Evolutionary conservation across 805 yeast species (phyloP).

Genomic region (Zygosaccharomyces gambellarensis): DNA sequence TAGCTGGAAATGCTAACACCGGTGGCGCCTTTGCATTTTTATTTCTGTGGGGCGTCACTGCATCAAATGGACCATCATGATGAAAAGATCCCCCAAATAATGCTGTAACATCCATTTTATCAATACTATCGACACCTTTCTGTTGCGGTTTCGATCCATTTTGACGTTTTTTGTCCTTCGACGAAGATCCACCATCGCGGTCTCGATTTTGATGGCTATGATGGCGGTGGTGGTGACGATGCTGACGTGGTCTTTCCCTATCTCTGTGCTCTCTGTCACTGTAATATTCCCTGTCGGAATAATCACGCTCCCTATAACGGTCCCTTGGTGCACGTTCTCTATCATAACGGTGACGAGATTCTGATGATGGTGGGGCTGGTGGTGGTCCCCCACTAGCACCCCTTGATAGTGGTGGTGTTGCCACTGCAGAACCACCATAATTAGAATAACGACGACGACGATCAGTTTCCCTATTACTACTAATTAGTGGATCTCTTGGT

Average conservation of each 20-base stretch:
- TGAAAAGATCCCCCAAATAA: constrained; percentile 92
- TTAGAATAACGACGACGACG: constrained; percentile 18
- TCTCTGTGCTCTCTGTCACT: constrained; percentile 15
- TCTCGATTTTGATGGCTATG: constrained; percentile 24
- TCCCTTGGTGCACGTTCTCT: constrained; percentile 12
- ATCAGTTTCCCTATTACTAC: constrained; percentile 7
- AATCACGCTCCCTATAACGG: constrained; percentile 19
- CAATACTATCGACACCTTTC: constrained; percentile 86
- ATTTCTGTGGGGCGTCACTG: constrained; percentile 95
- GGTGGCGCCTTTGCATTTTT: constrained; percentile 75
- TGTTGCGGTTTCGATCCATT: constrained; percentile 45
- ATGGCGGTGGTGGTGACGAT: constrained; percentile 29
- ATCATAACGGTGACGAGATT: constrained; percentile 20
- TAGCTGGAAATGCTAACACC: constrained; percentile 89
- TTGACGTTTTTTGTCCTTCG: constrained; percentile 31
- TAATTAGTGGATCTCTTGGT: constrained; percentile 4
- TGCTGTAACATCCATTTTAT: constrained; percentile 92
- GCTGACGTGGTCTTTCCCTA: constrained; percentile 12
- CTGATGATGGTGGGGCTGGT: constrained; percentile 7
- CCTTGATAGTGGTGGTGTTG: constrained; percentile 8
- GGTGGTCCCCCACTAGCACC: constrained; percentile 5
- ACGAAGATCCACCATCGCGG: constrained; percentile 4
- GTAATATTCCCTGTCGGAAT: constrained; percentile 4
- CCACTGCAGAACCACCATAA: constrained; percentile 3
- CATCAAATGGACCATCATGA: constrained; percentile 99